Evolutionary conservation across 2,329 filamentous ascomycete genomes (phyloP), one percentile per base, ranked within the genome.

Genomic region (Tolypocladium ovalisporum): DNA sequence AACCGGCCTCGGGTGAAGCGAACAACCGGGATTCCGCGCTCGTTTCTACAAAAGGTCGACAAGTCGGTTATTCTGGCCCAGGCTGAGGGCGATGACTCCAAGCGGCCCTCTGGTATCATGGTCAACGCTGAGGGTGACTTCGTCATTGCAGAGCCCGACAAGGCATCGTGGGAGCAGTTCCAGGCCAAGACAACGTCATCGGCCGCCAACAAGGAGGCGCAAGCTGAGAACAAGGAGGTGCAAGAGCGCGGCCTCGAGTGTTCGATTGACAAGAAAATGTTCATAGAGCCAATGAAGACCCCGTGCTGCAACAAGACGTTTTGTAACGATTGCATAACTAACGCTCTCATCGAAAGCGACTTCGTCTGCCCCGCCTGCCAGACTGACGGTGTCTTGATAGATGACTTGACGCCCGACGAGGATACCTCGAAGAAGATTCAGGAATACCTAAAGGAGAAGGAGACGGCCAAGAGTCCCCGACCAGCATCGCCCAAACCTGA

Each of bases 281-380:
- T 97, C 77, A 87, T 95, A 85, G 90, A 97, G 73, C 93, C 94
- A 82, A 94, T 95, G 82, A 96, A 96, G 84, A 97, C 94, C 70
- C 93, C 94, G 64, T 99, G 94, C 83, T 99, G 94, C 81, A 84
- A 89, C 77, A 95, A 89, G 83, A 97, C 92, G 71, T 99, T 96
- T 81, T 99, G 94, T 82, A 94, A 94, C 84, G 91, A 97, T 73
- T 99, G 94, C 87, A 97, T 99, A 76, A 95, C 94, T 73, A 96
- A 96, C 83, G 90, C 92, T 75, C 86, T 99, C 75, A 93, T 97
- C 76, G 92, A 97, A 79, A 94, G 88, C 83, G 94, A 99, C 81
- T 91, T 99, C 76, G 81, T 92, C 74, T 99, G 94, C 75, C 94
- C 94, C 62, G 87, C 86, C 65, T 99, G 94, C 79, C 85, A 89